Evolutionary conservation across 176 grass and related monocot species (phyloP), one percentile per base, ranked within the genome.

Genomic region (Urochloa ruziziensis): DNA sequence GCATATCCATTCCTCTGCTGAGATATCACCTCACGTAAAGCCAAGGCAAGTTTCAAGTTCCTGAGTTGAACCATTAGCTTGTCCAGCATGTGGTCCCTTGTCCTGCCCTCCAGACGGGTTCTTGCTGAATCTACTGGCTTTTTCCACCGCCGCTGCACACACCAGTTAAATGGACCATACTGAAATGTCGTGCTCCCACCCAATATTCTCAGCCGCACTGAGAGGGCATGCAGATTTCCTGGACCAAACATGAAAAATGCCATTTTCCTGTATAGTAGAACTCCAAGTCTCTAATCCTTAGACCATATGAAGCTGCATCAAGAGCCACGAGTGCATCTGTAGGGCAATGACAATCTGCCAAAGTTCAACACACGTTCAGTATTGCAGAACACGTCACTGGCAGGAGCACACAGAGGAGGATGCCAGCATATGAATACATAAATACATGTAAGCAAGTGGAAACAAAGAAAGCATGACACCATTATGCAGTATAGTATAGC

Each of bases 51-150:
- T 47, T 48, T 87, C 73, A 91, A 64, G 73, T 94, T 94, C 54
- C 78, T 94, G 49, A 94, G 65, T 0, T 91, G 87, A 49, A 79
- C 29, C 82, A 91, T 88, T n/a, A 94, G 77, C 78, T 91, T 91
- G 69, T 91, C 92, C 7, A 94, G 84, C 57, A 14, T 89, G 11
- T 89, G 87, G 59, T 91, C 89, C 53, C 81, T 94, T 60, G 92
- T 94, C 85, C 89, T 89, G 46, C 62, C 65, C 63, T 94, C 89
- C 37, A 91, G 48, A 36, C 89, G 84, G 5, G 92, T 94, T 47
- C 80, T 72, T 27, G 89, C 87, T 13, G 84, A 89, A 53, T 94
- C 86, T 23, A 89, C 62, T 28, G 89, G 84, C 54, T 89, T 94
- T 44, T 72, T 94, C 92, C 92, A 94, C 79, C 89, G 75, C 69